Conservation (phyloP, 2,329 filamentous ascomycete species). For the Rutstroemia sp. region DNA sequence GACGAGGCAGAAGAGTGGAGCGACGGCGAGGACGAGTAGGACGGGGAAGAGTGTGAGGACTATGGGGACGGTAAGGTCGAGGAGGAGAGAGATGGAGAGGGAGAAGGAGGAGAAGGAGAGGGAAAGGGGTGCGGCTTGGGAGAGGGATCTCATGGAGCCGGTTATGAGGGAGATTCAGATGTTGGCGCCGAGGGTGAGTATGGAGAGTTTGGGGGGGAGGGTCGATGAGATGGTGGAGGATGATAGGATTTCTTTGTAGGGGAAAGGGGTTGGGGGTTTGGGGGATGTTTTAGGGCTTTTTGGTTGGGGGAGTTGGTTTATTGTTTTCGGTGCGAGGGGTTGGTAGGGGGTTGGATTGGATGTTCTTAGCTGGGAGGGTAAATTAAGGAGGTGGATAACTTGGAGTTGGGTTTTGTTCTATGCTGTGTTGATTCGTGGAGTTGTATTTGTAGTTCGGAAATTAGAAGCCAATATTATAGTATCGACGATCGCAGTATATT, state of each 20-base stretch:
- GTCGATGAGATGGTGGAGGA: neutral
- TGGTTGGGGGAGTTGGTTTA: too few relatives aligned
- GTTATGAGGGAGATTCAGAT: conserved; percentile 1
- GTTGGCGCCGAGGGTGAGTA: neutral
- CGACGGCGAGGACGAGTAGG: neutral
- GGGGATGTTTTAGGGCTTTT: neutral
- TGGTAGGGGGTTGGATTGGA: too few relatives aligned
- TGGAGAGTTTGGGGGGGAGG: neutral
- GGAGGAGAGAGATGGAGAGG: neutral
- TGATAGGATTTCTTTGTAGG: neutral
- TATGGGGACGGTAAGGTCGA: too few relatives aligned
- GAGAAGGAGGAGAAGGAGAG: neutral
- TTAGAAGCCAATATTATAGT: too few relatives aligned
- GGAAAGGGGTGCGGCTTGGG: neutral
- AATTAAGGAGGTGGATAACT: too few relatives aligned
- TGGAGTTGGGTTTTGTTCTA: too few relatives aligned
- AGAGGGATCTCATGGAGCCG: neutral
- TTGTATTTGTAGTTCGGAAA: too few relatives aligned
- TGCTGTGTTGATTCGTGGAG: too few relatives aligned
- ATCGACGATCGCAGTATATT: too few relatives aligned
- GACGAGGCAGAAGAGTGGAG: neutral
- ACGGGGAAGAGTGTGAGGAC: neutral
- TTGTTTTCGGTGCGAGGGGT: too few relatives aligned
- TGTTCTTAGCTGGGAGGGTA: too few relatives aligned
- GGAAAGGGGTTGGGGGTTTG: too few relatives aligned